phyloP scores from a whole-genome alignment of 352 stramenopile genomes.

The Globisporangium cystogenes region DNA sequence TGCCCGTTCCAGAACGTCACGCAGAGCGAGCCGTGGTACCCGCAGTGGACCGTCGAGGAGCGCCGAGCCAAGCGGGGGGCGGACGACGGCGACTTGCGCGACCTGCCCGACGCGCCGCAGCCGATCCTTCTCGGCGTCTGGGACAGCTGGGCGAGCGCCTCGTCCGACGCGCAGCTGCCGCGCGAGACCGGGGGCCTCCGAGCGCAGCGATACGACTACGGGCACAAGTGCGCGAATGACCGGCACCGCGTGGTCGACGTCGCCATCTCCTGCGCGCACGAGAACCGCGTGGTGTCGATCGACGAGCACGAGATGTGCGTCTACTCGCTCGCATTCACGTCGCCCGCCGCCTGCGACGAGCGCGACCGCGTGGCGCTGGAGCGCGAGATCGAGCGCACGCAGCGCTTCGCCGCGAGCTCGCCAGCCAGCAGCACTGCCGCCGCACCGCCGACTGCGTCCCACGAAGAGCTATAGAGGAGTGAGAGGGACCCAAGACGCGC shows the following conservation, averaged over 20 bases:
- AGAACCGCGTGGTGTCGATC: slow-evolving; percentile 74
- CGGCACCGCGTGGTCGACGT: slow-evolving; percentile 68
- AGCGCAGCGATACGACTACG: slow-evolving; percentile 65
- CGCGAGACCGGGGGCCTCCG: slow-evolving; percentile 8
- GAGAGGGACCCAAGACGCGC: background rate
- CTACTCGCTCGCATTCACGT: slow-evolving; percentile 85
- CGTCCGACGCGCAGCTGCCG: slow-evolving; percentile 17
- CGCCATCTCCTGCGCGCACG: slow-evolving; percentile 64
- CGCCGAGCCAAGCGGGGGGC: slow-evolving; percentile 27
- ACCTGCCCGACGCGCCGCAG: slow-evolving; percentile 18
- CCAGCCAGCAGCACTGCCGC: background rate
- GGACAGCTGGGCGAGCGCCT: slow-evolving; percentile 55
- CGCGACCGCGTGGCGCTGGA: slow-evolving; percentile 13
- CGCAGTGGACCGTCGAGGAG: slow-evolving; percentile 43
- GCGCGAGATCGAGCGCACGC: slow-evolving; percentile 8
- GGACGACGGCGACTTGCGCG: slow-evolving; percentile 10
- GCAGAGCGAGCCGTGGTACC: slow-evolving; percentile 60
- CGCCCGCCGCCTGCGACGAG: slow-evolving; percentile 42
- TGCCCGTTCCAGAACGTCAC: slow-evolving; percentile 83
- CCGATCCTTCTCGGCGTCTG: slow-evolving; percentile 51
- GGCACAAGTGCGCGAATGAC: slow-evolving; percentile 83
- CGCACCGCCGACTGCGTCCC: background rate
- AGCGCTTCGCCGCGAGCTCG: background rate
- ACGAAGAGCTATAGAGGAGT: slow-evolving; percentile 12
- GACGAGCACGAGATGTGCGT: slow-evolving; percentile 90